Conservation (phyloP, 192 early-diverging fungal genomes). For the Glomus cerebriforme region DNA sequence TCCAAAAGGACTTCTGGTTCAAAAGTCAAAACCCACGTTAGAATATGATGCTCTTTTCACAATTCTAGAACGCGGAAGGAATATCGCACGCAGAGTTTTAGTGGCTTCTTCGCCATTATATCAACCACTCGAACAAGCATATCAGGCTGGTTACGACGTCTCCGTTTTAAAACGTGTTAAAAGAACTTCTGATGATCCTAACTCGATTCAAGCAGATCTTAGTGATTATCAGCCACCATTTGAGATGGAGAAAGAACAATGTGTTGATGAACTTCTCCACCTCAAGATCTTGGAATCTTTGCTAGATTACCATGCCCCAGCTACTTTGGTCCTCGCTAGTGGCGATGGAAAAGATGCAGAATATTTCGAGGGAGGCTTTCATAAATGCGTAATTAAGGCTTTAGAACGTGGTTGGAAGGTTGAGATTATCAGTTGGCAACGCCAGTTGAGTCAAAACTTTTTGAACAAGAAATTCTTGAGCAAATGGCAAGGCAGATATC, state of each 20-base stretch:
- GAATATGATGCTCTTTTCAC: constrained; percentile 41
- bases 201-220: background rate
- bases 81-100: constrained; percentile 37
- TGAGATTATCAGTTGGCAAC: constrained; percentile 51
- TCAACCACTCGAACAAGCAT: constrained; percentile 42
- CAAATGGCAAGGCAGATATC: constrained; percentile 24
- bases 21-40: constrained; percentile 33
- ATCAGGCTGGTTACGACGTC: constrained; percentile 40
- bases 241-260: constrained; percentile 40
- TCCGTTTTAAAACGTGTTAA: constrained; percentile 42
- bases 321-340: constrained; percentile 44
- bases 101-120: constrained; percentile 47
- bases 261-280: constrained; percentile 51
- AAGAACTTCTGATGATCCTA: constrained; percentile 34
- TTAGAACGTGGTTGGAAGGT: constrained; percentile 50
- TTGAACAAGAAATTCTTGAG: constrained; percentile 29
- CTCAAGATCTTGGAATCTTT: constrained; percentile 51
- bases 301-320: constrained; percentile 43
- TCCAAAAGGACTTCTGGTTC: background rate
- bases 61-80: constrained; percentile 37
- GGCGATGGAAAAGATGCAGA: constrained; percentile 50
- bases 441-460: constrained; percentile 41
- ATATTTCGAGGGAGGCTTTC: constrained; percentile 50
- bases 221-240: background rate
- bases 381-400: constrained; percentile 40